Evolutionary conservation across 257 asterid species (phyloP).

Genomic region (Voacanga thouarsii): DNA sequence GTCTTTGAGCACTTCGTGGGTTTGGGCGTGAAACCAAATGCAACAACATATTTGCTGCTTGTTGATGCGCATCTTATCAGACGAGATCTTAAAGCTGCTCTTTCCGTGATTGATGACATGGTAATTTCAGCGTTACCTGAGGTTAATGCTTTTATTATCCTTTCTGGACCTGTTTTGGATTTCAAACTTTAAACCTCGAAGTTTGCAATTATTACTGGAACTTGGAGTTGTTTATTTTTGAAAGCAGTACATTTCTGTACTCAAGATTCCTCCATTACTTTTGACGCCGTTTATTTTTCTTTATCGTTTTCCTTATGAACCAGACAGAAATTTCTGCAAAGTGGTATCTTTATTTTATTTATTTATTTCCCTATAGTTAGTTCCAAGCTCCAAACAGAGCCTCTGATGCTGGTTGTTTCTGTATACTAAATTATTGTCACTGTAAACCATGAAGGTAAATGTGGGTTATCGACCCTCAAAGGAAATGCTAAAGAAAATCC

Average conservation of each 20-base stretch:
- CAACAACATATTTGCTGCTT: slow-evolving; percentile 66
- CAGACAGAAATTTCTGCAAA: neutral
- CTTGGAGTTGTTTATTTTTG: neutral
- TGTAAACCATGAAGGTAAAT: slow-evolving; percentile 40
- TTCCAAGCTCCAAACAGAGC: neutral
- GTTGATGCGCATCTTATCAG: slow-evolving; percentile 69
- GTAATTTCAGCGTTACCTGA: slow-evolving; percentile 37
- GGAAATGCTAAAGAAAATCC: slow-evolving; percentile 65
- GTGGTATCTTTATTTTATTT: neutral
- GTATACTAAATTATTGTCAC: neutral
- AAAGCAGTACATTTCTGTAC: neutral
- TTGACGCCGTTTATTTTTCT: neutral
- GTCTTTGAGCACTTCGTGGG: slow-evolving; percentile 75
- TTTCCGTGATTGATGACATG: slow-evolving; percentile 68
- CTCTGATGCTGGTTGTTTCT: neutral
- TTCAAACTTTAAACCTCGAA: neutral
- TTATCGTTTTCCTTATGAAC: neutral
- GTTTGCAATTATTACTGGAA: neutral
- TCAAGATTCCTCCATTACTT: neutral
- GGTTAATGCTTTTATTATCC: neutral
- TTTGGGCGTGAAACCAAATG: slow-evolving; percentile 68
- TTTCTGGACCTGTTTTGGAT: neutral
- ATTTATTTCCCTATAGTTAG: neutral
- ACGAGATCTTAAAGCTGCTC: slow-evolving; percentile 74
- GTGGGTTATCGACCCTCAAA: slow-evolving; percentile 67